Conservation (phyloP, 176 grass and related monocot species). For the Bromus sterilis region DNA sequence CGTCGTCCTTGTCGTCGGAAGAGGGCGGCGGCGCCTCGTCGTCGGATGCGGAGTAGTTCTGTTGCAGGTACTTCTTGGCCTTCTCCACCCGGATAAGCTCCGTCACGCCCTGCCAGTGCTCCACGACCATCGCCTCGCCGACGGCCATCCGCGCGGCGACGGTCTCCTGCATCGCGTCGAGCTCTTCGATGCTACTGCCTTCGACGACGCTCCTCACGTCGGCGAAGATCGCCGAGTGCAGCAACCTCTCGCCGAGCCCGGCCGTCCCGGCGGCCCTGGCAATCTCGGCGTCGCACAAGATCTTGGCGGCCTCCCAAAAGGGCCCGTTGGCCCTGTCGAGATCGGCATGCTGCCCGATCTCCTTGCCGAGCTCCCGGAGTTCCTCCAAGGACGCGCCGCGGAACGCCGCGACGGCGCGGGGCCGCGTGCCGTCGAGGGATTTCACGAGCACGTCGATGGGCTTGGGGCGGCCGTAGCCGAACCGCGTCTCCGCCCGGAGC, state of each 20-base stretch:
- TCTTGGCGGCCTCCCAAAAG: slow-evolving; percentile 34
- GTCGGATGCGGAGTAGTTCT: neutral
- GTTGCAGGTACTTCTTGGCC: slow-evolving; percentile 27
- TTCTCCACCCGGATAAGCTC: slow-evolving; percentile 18
- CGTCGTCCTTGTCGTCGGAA: neutral
- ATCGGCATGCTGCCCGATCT: neutral
- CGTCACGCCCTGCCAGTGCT: slow-evolving; percentile 21
- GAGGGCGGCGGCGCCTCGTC: neutral
- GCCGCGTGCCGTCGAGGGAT: slow-evolving; percentile 1
- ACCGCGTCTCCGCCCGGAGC: slow-evolving; percentile 27
- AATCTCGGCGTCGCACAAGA: slow-evolving; percentile 16
- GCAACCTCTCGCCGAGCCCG: neutral
- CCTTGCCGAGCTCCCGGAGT: slow-evolving; percentile 8
- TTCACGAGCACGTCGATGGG: slow-evolving; percentile 35
- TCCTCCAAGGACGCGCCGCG: neutral
- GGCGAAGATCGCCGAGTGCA: neutral
- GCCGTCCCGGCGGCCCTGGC: neutral
- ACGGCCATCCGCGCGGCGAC: slow-evolving; percentile 1
- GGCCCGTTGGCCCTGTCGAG: slow-evolving; percentile 7
- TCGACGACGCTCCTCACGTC: slow-evolving; percentile 16
- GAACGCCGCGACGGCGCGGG: slow-evolving; percentile 17
- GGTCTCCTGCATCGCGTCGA: neutral
- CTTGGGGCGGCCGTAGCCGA: slow-evolving; percentile 16
- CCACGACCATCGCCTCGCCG: slow-evolving; percentile 18
- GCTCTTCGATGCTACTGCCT: neutral